Conservation (phyloP, 306 rosid species). For the Pyrus communis region DNA sequence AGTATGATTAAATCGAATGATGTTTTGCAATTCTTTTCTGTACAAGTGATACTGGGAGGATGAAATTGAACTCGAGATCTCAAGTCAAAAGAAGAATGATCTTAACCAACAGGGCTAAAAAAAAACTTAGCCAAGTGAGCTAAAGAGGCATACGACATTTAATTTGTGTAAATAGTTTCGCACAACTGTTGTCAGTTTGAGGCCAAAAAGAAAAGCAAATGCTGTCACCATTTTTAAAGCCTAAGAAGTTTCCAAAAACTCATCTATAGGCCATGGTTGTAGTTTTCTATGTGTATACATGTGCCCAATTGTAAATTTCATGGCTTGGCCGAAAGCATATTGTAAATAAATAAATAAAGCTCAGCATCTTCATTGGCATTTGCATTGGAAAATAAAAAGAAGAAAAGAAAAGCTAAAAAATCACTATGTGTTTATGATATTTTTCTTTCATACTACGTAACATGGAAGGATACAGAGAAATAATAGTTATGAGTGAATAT, state of each 20-base stretch:
- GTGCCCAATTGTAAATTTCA: background rate
- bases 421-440: background rate
- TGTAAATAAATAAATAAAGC: background rate
- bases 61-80: background rate
- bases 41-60: too few relatives aligned
- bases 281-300: background rate
- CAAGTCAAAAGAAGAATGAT: too few relatives aligned
- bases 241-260: background rate
- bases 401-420: background rate
- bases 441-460: too few relatives aligned
- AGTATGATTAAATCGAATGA: background rate
- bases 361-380: background rate
- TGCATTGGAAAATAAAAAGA: background rate
- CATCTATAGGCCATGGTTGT: background rate
- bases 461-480: too few relatives aligned
- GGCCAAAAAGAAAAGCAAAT: background rate
- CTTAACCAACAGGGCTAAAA: too few relatives aligned
- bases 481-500: too few relatives aligned
- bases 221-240: background rate
- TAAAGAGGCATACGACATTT: too few relatives aligned
- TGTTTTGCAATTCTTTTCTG: background rate
- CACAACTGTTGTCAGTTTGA: background rate
- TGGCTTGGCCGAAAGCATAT: background rate
- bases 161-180: background rate
- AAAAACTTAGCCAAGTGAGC: too few relatives aligned